phyloP scores from a whole-genome alignment of 148 eudicot species.

The Arctostaphylos glauca region DNA sequence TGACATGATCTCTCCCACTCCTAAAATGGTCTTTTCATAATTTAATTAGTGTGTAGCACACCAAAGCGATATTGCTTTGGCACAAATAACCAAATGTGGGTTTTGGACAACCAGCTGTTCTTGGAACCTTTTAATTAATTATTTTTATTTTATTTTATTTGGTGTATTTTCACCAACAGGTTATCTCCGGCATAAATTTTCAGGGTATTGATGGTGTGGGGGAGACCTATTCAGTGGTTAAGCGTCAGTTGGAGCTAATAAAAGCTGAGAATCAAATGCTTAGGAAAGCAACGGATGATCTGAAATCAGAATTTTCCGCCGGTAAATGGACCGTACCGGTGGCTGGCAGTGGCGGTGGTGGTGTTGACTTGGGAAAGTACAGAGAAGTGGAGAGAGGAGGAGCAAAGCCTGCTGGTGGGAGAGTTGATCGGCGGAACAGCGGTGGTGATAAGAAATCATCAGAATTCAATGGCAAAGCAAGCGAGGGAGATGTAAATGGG shows the following conservation, averaged over 20 bases:
- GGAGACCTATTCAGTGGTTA: slow-evolving; percentile 51
- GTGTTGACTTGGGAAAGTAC: slow-evolving; percentile 1
- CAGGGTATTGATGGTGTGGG: slow-evolving; percentile 39
- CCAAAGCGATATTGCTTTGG: too few species aligned
- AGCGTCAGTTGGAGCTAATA: slow-evolving; percentile 54
- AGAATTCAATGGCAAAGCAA: slow-evolving; percentile 15
- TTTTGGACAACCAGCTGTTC: background rate
- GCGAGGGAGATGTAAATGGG: slow-evolving; percentile 24
- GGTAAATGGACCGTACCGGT: slow-evolving; percentile 11
- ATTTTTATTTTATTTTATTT: background rate
- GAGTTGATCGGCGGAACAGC: slow-evolving; percentile 10
- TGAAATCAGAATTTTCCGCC: slow-evolving; percentile 51
- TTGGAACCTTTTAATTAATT: background rate
- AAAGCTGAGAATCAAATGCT: slow-evolving; percentile 63
- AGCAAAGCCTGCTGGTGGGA: background rate
- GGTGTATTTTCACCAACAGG: background rate
- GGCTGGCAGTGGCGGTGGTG: background rate
- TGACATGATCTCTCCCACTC: too few species aligned
- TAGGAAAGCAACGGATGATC: slow-evolving; percentile 56
- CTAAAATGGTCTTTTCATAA: too few species aligned
- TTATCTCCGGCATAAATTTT: background rate
- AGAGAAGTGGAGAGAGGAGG: slow-evolving; percentile 15
- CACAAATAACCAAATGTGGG: background rate
- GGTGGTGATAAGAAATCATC: slow-evolving; percentile 26
- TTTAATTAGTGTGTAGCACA: too few species aligned